Conservation (phyloP, 2,329 filamentous ascomycete species). For the Colletotrichum theobromicola region DNA sequence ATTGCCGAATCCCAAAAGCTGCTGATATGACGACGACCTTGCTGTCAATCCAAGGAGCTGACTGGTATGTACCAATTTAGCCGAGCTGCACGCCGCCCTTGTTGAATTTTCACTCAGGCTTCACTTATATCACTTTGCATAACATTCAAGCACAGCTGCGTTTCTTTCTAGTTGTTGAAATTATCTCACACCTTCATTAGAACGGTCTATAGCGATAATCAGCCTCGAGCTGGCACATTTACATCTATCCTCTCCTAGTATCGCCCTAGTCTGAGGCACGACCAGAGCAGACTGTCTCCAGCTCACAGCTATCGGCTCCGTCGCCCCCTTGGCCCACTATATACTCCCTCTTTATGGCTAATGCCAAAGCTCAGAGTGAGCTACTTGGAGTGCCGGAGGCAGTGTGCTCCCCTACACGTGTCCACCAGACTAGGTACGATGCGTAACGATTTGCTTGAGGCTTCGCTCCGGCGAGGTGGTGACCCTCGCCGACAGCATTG, state of each 20-base stretch:
- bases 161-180: neutral
- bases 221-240: neutral
- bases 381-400: neutral
- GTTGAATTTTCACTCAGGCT: constrained; percentile 6
- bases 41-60: neutral
- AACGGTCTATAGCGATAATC: neutral
- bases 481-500: neutral
- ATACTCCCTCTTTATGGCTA: neutral
- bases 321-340: neutral
- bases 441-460: neutral
- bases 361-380: neutral
- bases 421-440: neutral
- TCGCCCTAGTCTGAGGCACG: neutral
- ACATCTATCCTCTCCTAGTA: neutral
- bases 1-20: constrained; percentile 25
- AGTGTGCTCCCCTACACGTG: neutral
- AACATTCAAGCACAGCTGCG: neutral
- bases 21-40: neutral
- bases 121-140: constrained; percentile 5
- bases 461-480: neutral
- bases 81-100: neutral
- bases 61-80: constrained; percentile 19
- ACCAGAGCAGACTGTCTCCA: neutral
- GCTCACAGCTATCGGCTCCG: neutral
- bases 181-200: neutral